Evolutionary conservation across 139 green algal genomes (phyloP), one percentile per base, ranked within the genome.

Genomic region (Mychonastes homosphaera): DNA sequence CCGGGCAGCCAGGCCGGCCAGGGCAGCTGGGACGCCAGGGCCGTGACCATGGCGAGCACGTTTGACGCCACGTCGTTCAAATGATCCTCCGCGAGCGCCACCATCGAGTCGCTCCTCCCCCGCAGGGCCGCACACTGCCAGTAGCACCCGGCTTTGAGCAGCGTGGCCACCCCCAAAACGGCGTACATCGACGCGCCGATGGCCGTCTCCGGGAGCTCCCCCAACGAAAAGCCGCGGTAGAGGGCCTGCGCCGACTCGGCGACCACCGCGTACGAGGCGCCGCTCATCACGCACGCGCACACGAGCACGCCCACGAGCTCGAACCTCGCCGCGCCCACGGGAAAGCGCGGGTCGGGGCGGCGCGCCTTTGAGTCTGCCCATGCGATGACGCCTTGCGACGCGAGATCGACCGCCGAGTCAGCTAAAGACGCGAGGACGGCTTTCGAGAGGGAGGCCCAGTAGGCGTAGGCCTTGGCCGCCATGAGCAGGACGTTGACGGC

Each of bases 1-100:
- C 36, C 32, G 28, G 21, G 19, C 28, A 71, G 29, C 15, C 46
- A 13, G 10, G 10, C 59, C 29, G n/a, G 53, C 2, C 36, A 18
- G 6, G 60, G 40, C 15, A 58, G 7, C 2, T 41, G 59, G 33
- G 61, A 56, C 4, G 69, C 54, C 19, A 61, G 33, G 12, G 74
- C 71, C 13, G 73, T 62, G 12, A 55, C 56, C 24, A 86, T 58
- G 10, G 77, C 82, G 5, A 51, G 68, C 32, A 76, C 28, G 62
- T 87, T 89, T 57, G 50, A 74, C 45, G 84, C 51, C 19, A 86
- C 61, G 64, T 89, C 82, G 39, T 89, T 86, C n/a, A 76, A 49
- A 57, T 87, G 82, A 58, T 87, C 80, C 52, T 90, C 78, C 28
- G 78, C 76, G 38, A 88, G 65, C 7, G 79, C 80, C 35, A 84